Evolutionary conservation across 78 protist genomes (phyloP), one percentile per base, ranked within the genome.

Genomic region (Dictyostelium intermedium): DNA sequence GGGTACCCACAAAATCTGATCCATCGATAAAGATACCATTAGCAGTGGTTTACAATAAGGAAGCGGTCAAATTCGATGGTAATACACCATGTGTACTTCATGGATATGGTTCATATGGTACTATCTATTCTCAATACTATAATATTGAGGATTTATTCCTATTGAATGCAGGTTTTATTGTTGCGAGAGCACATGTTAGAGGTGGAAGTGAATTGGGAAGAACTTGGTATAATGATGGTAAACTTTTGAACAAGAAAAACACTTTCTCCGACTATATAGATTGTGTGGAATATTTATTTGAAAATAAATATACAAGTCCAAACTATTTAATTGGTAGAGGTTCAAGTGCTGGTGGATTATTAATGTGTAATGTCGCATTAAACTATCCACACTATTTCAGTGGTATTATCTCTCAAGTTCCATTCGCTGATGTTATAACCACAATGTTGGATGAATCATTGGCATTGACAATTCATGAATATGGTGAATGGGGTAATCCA

Each of bases 401-500:
- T 63, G 93, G 77, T 2, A 70, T 83, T 3, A 85, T 94, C 27
- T 86, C 93, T 8, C 83, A 87, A 47, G 96, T 94, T n/a, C 96
- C 96, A 47, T 94, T 94, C 37, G 93, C 83, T 3, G 96, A 94
- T 32, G 66, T 94, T 39, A 14, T 94, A 9, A 70, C 81, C 3
- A 34, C 92, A 23, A 95, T 96, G 97, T 25, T 85, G 70, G 98
- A 97, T 56, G 73, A 80, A 14, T 9, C 83, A 3, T 56, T 97
- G 25, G 94, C 98, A 20, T 79, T 97, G 43, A 96, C 98, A 9
- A 91, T 74, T 11, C 96, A 89, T 39, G 98, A 97, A 78, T 95
- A 85, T 39, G 98, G 87, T 27, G 98, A 97, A 81, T 97, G 98
- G 98, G 98, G 97, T 5, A 91, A 97, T 81, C 98, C 98, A 35